Percentiles rank a stretch among this genome's conserved stretches.
Conservation (phyloP, 768 basidiomycete species). For the Termitomyces sp. region DNA sequence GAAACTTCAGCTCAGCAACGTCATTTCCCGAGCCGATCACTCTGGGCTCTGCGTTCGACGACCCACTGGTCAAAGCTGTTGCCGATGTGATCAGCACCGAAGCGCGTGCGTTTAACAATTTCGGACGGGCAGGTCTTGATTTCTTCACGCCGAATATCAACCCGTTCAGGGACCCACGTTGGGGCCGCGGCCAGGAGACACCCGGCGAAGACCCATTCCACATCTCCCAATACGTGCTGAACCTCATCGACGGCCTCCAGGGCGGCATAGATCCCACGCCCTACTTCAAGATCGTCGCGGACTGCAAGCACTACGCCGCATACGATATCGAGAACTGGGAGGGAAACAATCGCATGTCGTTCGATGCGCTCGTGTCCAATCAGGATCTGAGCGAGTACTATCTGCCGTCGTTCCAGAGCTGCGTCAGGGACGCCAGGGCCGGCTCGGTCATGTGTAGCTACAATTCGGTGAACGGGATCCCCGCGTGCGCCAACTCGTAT, state of each 20-base stretch:
- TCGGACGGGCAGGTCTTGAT: slow-evolving; percentile 44
- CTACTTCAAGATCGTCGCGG: slow-evolving; percentile 45
- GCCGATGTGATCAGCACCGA: slow-evolving; percentile 51
- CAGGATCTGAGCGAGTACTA: slow-evolving; percentile 56
- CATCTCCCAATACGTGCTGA: slow-evolving; percentile 45
- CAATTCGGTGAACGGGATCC: slow-evolving; percentile 56
- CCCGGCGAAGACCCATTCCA: slow-evolving; percentile 57
- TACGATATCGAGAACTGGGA: slow-evolving; percentile 57
- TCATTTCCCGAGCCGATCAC: slow-evolving; percentile 55
- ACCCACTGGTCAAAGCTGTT: slow-evolving; percentile 40
- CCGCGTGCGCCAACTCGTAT: slow-evolving; percentile 48
- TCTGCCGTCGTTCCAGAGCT: slow-evolving; percentile 49
- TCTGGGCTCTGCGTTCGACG: slow-evolving; percentile 51
- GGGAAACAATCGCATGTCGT: slow-evolving; percentile 40
- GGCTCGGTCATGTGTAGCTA: slow-evolving; percentile 61
- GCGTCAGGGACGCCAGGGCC: slow-evolving; percentile 57
- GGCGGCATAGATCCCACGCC: slow-evolving; percentile 49
- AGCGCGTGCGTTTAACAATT: slow-evolving; percentile 54
- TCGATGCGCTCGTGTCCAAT: slow-evolving; percentile 46
- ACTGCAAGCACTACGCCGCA: slow-evolving; percentile 57
- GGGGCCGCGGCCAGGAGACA: slow-evolving; percentile 59
- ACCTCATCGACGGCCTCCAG: slow-evolving; percentile 49
- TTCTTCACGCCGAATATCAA: slow-evolving; percentile 55
- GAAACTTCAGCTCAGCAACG: slow-evolving; percentile 51
- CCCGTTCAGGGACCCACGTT: slow-evolving; percentile 57